Conservation (phyloP, 2,329 filamentous ascomycete genomes). For the Calonectria crousiana region DNA sequence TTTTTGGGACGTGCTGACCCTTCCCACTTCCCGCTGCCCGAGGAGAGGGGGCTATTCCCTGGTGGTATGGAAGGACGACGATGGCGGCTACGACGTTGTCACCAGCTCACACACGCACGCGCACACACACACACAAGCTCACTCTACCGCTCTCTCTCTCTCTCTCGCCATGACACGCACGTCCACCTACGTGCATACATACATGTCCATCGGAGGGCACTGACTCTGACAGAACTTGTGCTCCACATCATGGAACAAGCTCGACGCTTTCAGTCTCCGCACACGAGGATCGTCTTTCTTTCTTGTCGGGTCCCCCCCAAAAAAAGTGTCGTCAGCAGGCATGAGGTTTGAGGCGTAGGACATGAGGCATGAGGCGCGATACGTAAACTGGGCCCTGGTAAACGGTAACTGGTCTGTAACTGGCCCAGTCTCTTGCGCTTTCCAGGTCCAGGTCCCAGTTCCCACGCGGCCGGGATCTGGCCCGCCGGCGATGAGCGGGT, state of each 20-base stretch:
- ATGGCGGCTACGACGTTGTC: not conserved
- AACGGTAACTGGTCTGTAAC: conserved; percentile 3
- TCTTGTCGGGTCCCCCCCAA: not conserved
- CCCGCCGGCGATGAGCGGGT: conserved; percentile 25
- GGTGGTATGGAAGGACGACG: not conserved
- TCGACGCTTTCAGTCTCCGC: conserved; percentile 1
- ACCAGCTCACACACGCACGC: not conserved
- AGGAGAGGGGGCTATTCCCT: not conserved
- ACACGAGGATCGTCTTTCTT: not conserved
- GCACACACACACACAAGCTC: not conserved
- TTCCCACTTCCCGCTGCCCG: conserved; percentile 26
- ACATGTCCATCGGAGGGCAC: not conserved
- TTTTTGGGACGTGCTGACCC: conserved; percentile 20
- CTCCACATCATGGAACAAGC: not conserved
- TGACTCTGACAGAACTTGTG: not conserved
- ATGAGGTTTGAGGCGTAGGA: conserved; percentile 9
- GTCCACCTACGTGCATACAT: not conserved
- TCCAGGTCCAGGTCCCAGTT: conserved; percentile 18
- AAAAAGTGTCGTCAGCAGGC: not conserved
- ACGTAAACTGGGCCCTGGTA: conserved; percentile 15
- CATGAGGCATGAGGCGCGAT: conserved; percentile 17
- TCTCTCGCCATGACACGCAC: not conserved
- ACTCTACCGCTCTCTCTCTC: not conserved
- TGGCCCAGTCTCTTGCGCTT: conserved; percentile 6
- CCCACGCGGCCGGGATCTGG: conserved; percentile 30